Evolutionary conservation across 345 rosid species (phyloP), one percentile per base, ranked within the genome.

Genomic region (Corymbia maculata): DNA sequence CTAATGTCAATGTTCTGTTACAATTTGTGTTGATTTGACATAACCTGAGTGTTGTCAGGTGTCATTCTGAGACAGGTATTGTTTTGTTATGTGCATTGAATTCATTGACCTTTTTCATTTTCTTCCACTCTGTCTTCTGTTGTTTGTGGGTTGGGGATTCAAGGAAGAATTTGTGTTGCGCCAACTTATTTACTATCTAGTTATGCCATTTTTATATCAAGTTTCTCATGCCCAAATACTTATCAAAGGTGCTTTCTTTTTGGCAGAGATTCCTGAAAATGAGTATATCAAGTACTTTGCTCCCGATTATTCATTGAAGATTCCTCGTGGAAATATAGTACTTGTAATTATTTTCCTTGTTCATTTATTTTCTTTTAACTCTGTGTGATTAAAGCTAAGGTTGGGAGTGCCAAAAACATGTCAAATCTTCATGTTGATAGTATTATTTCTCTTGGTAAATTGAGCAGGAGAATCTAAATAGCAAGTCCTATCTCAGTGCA

Each of bases 181-280:
- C 49, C 26, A 19, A 51, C 45, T 30, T 12, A 50, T 85, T 51
- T 85, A 30, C 61, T 49, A 6, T 22, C 87, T n/a, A 52, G 13
- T 30, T 51, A 50, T 85, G 87, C 82, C 49, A 75, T 19, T 17
- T 75, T 75, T 36, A 75, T 75, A 75, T 19, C 14, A 75, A 75
- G 84, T 44, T 75, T 75, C 49, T 75, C 26, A 36, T 75, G 49
- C 84, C 84, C 49, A 42, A 75, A 42, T 55, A 36, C 68, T 86
- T 7, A 86, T 5, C 36, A 59, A 61, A 75, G 28, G 84, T 75
- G 84, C 79, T 87, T 80, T 79, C 50, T 55, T 85, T 84, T 90
- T 57, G 89, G 94, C 96, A 98, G 99, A 97, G 92, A 98, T 98
- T 88, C 99, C 99, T 22, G 97, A 97, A 6, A 98, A 97, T 22